These are phyloP conservation scores for Chaetomiaceae sp. DNA, from an alignment of 2,329 filamentous ascomycete genomes.

Conservation along the genomic window DNA sequence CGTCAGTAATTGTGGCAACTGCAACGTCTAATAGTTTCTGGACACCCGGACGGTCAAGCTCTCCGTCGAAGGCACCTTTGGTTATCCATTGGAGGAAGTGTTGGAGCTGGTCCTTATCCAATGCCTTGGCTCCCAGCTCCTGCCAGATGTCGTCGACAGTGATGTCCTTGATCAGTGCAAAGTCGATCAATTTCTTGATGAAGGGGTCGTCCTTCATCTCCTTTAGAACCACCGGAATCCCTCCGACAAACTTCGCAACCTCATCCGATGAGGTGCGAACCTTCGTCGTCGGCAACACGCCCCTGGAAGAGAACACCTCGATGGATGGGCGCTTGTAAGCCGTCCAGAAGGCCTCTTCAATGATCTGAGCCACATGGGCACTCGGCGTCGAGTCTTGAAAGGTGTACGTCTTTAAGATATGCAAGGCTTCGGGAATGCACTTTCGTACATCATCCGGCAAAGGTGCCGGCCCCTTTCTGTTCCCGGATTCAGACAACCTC, in stretches of 20 bases:
- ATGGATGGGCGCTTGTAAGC: slow-evolving; percentile 77
- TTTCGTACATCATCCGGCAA: slow-evolving; percentile 57
- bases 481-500: slow-evolving; percentile 26
- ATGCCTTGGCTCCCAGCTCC: slow-evolving; percentile 74
- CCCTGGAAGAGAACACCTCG: slow-evolving; percentile 81
- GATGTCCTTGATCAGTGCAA: slow-evolving; percentile 80
- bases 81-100: slow-evolving; percentile 83
- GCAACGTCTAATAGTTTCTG: slow-evolving; percentile 71
- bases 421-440: slow-evolving; percentile 71
- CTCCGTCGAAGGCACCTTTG: slow-evolving; percentile 61
- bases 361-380: slow-evolving; percentile 71
- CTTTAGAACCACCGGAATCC: slow-evolving; percentile 79
- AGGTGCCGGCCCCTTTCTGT: slow-evolving; percentile 44
- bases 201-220: slow-evolving; percentile 69
- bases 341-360: slow-evolving; percentile 95
- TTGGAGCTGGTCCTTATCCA: slow-evolving; percentile 69
- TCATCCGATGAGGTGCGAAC: slow-evolving; percentile 70
- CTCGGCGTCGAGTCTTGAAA: slow-evolving; percentile 89
- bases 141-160: slow-evolving; percentile 79
- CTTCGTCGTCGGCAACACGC: slow-evolving; percentile 75
- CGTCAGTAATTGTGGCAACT: slow-evolving; percentile 60
- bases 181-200: slow-evolving; percentile 72
- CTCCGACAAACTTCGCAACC: slow-evolving; percentile 68
- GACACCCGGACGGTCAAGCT: slow-evolving; percentile 64
- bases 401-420: slow-evolving; percentile 80